Base-by-base conservation (phyloP, 495 filamentous ascomycete species). In the Xylaria curta region DNA sequence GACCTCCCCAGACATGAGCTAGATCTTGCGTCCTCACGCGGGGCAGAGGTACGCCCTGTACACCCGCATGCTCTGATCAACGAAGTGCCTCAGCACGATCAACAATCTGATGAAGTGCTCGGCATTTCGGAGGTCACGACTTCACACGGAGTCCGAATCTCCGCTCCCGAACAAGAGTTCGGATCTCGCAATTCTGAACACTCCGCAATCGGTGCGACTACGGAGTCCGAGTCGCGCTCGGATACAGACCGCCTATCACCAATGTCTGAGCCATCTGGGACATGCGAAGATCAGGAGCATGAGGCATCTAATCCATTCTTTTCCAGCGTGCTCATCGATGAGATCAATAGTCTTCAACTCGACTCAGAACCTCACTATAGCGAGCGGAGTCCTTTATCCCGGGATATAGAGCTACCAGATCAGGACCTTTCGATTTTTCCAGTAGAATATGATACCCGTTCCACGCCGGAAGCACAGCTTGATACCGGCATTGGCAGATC, bases 371-470 rank as follows among this genome's bases (percentile, higher is more conserved):
- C 19, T 49, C 28, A 1, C 7, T 15, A 49, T 46, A 4, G 28
- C 28, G 15, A 71, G 24, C 46, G 28, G 36, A 71, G 69, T 46
- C 51, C 61, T 7, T 58, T 51, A 0, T 47, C 54, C 33, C 61
- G 26, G 17, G 17, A 19, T 40, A 60, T 19, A 44, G 69, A 66
- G 51, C 60, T 63, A 13, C 40, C 51, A 10, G 51, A 47, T 40
- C 38, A 66, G 12, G 40, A 71, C 53, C 28, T 49, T n/a, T 66
- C 62, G 0, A 38, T 4, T 1, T 56, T 51, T 38, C 26, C 49
- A 19, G 28, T 7, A 24, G 51, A 40, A 40, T 38, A 8, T 6
- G 17, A 71, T 26, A 0, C 1, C 31, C n/a, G 7, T 36, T 49
- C 15, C 10, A 40, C 26, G 0, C 31, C 49, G 6, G 26, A 47